Evolutionary conservation across 495 filamentous ascomycete genomes (phyloP), one percentile per base, ranked within the genome.

Genomic region (Glonium stellatum): DNA sequence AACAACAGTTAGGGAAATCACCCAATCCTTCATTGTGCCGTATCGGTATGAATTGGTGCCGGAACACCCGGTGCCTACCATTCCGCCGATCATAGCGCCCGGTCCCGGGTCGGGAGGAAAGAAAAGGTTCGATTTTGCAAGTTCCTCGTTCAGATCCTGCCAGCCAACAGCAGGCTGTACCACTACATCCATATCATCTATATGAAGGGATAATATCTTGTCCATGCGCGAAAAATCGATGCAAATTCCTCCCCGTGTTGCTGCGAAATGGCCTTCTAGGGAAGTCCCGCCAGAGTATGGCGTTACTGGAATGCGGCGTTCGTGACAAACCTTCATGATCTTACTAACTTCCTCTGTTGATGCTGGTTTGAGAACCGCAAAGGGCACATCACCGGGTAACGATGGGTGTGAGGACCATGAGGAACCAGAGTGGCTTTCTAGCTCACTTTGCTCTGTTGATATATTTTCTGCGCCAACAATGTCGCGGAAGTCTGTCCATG

Each of bases 11-110:
- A 98, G 75, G 49, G 83, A 86, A 25, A 97, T 75, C 0, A 97
- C 92, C 90, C 92, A 97, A 67, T 97, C 92, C 62, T 89, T 85
- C 92, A 97, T 97, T 0, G 92, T 96, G 0, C 92, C 92, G 70
- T 96, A 97, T 23, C 89, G 80, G 67, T 95, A 91, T 15, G 92
- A 87, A 71, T 97, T 96, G 34, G 92, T 97, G 36, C 92, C 92
- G 60, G 83, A 87, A 78, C 92, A 97, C 34, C 91, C 91, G 0
- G 92, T 97, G 0, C 89, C 92, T 12, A 97, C 84, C 92, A 97
- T 97, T 42, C 92, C 92, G 39, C 92, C 92, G 62, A 97, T 96
- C 84, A 88, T 88, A 49, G 87, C 87, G 18, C 86, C 87, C 23
- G 87, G 87, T 25, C 88, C 88, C 10, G 88, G 88, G 69, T 92